Conservation (phyloP, 164 flowering plant species). For the Vitis amurensis region DNA sequence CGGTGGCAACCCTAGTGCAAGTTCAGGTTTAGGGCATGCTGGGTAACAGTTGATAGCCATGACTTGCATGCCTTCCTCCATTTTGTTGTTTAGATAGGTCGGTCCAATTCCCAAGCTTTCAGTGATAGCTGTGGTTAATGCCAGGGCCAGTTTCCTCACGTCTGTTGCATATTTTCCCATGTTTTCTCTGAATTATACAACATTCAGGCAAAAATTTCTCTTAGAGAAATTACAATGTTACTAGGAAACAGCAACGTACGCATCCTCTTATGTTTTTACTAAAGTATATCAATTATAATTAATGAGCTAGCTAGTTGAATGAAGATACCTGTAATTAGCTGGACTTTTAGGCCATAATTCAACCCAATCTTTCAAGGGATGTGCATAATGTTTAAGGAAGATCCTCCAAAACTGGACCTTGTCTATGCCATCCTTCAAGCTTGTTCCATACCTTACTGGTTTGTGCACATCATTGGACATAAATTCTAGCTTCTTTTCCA, state of each 20-base stretch:
- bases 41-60: slow-evolving; percentile 57
- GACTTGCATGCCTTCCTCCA: slow-evolving; percentile 53
- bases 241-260: too few relatives aligned
- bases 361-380: slow-evolving; percentile 51
- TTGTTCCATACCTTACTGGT: slow-evolving; percentile 55
- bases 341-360: slow-evolving; percentile 51
- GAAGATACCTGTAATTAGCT: slow-evolving; percentile 29
- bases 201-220: neutral
- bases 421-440: slow-evolving; percentile 46
- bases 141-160: slow-evolving; percentile 33
- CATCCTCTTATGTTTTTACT: too few relatives aligned
- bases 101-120: slow-evolving; percentile 53
- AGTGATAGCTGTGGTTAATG: slow-evolving; percentile 33
- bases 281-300: too few relatives aligned
- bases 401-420: slow-evolving; percentile 52
- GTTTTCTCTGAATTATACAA: slow-evolving; percentile 32
- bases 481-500: slow-evolving; percentile 28
- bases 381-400: slow-evolving; percentile 60
- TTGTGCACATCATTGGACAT: slow-evolving; percentile 46
- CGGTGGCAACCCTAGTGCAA: slow-evolving; percentile 47
- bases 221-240: too few relatives aligned
- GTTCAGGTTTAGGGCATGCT: slow-evolving; percentile 42
- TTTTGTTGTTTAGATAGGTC: slow-evolving; percentile 16
- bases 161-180: slow-evolving; percentile 43
- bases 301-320: too few relatives aligned